phyloP scores from a whole-genome alignment of 768 basidiomycete species.

The Galerina sulciceps region DNA sequence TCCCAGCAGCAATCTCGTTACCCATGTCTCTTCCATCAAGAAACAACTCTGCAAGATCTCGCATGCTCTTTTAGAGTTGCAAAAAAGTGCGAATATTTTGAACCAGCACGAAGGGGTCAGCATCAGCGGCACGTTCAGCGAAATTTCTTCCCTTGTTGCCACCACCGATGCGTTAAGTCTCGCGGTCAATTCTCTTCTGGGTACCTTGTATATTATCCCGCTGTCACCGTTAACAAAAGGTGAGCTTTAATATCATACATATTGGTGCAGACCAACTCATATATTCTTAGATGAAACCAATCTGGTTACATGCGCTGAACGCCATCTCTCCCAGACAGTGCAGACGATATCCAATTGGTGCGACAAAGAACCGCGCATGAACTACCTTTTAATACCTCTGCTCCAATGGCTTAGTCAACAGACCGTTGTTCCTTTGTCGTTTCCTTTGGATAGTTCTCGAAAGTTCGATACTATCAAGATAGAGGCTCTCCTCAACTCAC shows the following conservation, averaged over 20 bases:
- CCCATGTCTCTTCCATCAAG: slow-evolving; percentile 24
- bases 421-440: slow-evolving; percentile 16
- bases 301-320: slow-evolving; percentile 29
- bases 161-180: background rate
- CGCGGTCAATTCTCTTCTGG: background rate
- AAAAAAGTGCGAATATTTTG: slow-evolving; percentile 6
- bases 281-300: slow-evolving; percentile 39
- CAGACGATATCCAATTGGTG: slow-evolving; percentile 29
- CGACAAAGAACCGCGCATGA: slow-evolving; percentile 26
- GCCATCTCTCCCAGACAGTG: slow-evolving; percentile 22
- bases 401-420: slow-evolving; percentile 34
- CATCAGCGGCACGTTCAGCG: background rate
- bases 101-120: slow-evolving; percentile 6
- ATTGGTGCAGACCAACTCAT: background rate
- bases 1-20: slow-evolving; percentile 22
- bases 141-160: slow-evolving; percentile 3
- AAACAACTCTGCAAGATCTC: slow-evolving; percentile 34
- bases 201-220: background rate
- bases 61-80: slow-evolving; percentile 24
- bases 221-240: slow-evolving; percentile 15
- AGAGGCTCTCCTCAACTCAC: slow-evolving; percentile 56
- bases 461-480: slow-evolving; percentile 20
- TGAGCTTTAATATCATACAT: background rate
- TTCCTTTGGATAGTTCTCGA: background rate
- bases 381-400: slow-evolving; percentile 37